Conservation (phyloP, 2,329 filamentous ascomycete species). For the Cladosporium sp. region DNA sequence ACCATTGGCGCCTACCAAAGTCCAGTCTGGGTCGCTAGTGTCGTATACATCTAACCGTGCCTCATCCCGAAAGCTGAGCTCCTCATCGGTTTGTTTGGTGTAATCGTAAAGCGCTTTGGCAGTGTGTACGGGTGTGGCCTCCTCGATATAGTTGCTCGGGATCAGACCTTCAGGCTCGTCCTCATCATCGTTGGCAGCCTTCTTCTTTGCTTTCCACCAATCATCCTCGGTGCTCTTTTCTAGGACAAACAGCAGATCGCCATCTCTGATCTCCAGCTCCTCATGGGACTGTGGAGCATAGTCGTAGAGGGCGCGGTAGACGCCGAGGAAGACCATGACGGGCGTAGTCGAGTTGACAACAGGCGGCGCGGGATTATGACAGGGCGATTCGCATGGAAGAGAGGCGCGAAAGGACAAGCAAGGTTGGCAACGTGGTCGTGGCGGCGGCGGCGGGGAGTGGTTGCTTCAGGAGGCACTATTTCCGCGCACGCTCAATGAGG, state of each 20-base stretch:
- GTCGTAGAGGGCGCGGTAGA: conserved; percentile 89
- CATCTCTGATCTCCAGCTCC: conserved; percentile 79
- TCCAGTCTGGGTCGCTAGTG: conserved; percentile 92
- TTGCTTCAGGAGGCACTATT: conserved; percentile 8
- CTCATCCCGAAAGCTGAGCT: conserved; percentile 92
- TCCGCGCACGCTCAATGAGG: conserved; percentile 1
- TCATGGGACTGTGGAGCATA: conserved; percentile 82
- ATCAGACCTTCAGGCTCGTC: conserved; percentile 88
- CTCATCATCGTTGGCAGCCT: conserved; percentile 70
- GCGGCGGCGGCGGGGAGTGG: conserved; percentile 1
- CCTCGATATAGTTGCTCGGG: conserved; percentile 91
- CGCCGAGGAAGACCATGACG: conserved; percentile 82
- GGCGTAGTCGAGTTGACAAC: neutral
- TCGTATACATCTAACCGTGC: conserved; percentile 81
- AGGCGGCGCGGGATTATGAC: neutral
- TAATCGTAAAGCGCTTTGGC: conserved; percentile 97
- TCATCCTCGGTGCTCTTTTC: conserved; percentile 72
- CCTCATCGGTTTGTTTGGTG: conserved; percentile 93
- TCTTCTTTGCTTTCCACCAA: conserved; percentile 99
- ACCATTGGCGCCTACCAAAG: conserved; percentile 75
- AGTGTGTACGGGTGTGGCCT: conserved; percentile 64
- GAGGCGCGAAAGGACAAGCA: neutral
- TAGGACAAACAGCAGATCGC: conserved; percentile 82
- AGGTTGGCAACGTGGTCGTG: conserved; percentile 9
- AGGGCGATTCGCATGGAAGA: neutral